Evolutionary conservation across 768 basidiomycete genomes (phyloP), one percentile per base, ranked within the genome.

Genomic region (Suillus subalutaceus): DNA sequence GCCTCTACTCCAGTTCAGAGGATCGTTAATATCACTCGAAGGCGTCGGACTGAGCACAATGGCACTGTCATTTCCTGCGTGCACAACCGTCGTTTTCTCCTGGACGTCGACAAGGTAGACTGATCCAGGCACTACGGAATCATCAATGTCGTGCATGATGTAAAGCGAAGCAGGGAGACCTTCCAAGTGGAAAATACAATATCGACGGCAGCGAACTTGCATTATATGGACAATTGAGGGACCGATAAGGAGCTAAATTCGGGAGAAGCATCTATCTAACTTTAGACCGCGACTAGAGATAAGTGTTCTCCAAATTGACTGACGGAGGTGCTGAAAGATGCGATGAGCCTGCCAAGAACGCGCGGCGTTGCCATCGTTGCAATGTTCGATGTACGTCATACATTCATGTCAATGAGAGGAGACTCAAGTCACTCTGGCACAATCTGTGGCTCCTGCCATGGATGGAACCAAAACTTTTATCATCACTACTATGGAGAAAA

Each of bases 61-160:
- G 32, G 69, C 62, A 55, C 63, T 65, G 37, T 67, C 53, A 35
- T 64, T 62, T 32, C n/a, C 67, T 10, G 67, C 66, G 30, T 72
- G 72, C 43, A 67, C 53, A 35, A 64, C 63, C 1, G 65, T 48
- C 53, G 64, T 62, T 30, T 65, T 65, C 16, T 65, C 69, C n/a
- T 70, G 66, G 13, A 72, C 69, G 46, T 72, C 72, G n/a, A 72
- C 72, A 15, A 72, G 67, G 58, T 72, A 72, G 13, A 72, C 72
- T 23, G 72, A 73, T 12, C 72, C 72, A 35, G 72, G 72, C 20
- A 72, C 64, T 52, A 64, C 65, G 7, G 69, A 68, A 32, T 68
- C 66, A 20, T 71, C 70, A n/a, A 70, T 66, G 37, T 70, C 70
- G 55, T 63, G 60, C 70, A 68, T 68, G 58, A 41, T 59, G 58